These are phyloP conservation scores for Ophiostoma sp. DNA, from an alignment of 2,329 filamentous ascomycete genomes.

Conservation along the genomic window DNA sequence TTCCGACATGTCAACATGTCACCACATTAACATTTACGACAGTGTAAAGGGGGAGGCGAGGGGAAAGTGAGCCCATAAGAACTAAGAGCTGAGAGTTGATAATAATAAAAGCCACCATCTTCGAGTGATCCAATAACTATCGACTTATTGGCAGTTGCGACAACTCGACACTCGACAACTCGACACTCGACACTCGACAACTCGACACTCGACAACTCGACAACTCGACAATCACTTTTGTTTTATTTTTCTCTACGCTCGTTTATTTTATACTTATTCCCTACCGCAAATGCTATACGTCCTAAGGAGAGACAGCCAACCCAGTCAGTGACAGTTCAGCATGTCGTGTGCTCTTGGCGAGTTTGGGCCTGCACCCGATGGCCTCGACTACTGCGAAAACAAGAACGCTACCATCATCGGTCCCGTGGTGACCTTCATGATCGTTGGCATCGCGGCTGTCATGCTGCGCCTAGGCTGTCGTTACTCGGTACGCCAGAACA, in stretches of 20 bases:
- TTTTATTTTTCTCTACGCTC: conserved; percentile 2
- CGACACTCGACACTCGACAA: conserved; percentile 3
- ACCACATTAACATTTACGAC: too few species aligned
- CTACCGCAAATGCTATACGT: too few species aligned
- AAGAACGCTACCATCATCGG: not conserved
- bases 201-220: not conserved
- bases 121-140: too few species aligned
- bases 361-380: not conserved
- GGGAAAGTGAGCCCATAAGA: not conserved
- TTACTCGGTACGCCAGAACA: conserved; percentile 2
- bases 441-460: not conserved
- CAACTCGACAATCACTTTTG: not conserved
- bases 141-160: too few species aligned
- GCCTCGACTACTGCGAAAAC: conserved; percentile 2
- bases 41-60: too few species aligned
- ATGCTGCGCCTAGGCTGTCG: not conserved
- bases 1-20: too few species aligned
- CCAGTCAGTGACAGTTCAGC: too few species aligned
- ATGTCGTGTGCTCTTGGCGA: not conserved
- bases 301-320: too few species aligned
- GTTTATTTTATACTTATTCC: not conserved
- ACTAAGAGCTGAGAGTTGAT: not conserved
- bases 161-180: not conserved
- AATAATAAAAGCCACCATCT: not conserved
- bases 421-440: not conserved